Percentiles rank a stretch among this genome's conserved stretches.
These are phyloP conservation scores for Panaeolus papilionaceus DNA, from an alignment of 768 basidiomycete species.

Conservation along the genomic window DNA sequence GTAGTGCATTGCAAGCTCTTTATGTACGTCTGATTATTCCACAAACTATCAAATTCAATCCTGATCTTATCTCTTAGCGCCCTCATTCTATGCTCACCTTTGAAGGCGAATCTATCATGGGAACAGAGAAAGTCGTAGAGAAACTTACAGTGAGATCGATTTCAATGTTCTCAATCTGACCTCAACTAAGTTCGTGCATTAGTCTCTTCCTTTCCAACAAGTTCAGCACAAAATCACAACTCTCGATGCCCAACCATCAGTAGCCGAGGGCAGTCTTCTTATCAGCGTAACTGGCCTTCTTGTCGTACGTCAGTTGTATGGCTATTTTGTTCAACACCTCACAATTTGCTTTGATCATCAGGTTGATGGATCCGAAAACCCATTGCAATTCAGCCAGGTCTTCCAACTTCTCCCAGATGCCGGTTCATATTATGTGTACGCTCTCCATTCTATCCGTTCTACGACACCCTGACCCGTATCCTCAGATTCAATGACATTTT, in stretches of 20 bases:
- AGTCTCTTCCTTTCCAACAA: constrained; percentile 82
- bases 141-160: constrained; percentile 67
- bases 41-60: constrained; percentile 21
- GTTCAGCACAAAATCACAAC: constrained; percentile 86
- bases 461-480: neutral
- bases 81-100: constrained; percentile 84
- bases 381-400: constrained; percentile 90
- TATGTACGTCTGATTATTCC: constrained; percentile 67
- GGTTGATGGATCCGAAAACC: constrained; percentile 83
- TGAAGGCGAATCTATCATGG: constrained; percentile 68
- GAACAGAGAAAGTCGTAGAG: constrained; percentile 60
- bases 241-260: constrained; percentile 88
- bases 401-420: constrained; percentile 91
- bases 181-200: constrained; percentile 18
- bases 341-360: constrained; percentile 33
- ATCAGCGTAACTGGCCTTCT: constrained; percentile 92
- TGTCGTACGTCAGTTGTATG: constrained; percentile 51
- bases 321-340: neutral
- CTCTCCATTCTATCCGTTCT: constrained; percentile 21
- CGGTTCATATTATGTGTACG: constrained; percentile 84
- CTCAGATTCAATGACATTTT: constrained; percentile 87
- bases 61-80: constrained; percentile 59
- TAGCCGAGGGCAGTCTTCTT: constrained; percentile 60
- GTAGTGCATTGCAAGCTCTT: constrained; percentile 60
- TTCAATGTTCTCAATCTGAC: neutral